Evolutionary conservation across 2,329 filamentous ascomycete genomes (phyloP).

Genomic region (Pezicula radicicola): DNA sequence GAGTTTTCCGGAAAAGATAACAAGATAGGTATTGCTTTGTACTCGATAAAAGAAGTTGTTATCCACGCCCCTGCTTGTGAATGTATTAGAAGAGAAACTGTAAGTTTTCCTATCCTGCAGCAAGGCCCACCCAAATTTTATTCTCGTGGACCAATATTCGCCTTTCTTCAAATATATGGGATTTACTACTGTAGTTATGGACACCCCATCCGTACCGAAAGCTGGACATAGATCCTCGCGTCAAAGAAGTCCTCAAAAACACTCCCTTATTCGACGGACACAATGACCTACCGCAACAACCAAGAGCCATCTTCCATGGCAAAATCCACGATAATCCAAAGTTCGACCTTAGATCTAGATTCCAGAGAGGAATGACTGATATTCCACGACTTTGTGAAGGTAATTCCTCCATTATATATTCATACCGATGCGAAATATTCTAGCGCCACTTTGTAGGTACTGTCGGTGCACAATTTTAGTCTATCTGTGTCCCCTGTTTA

Average conservation of each 20-base stretch:
- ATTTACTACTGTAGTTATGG: no score
- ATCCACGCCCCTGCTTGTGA: no score
- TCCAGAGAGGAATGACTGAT: constrained; percentile 25
- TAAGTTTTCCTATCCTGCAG: no score
- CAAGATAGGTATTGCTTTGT: no score
- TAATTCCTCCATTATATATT: constrained; percentile 10
- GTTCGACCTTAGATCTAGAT: constrained; percentile 30
- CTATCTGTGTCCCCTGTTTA: constrained; percentile 22
- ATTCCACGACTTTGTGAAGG: constrained; percentile 19
- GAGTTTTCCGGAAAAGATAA: no score
- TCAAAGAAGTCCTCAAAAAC: constrained; percentile 14
- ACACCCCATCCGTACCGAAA: background rate
- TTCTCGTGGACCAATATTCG: no score
- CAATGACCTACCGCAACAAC: constrained; percentile 26
- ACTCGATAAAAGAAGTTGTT: no score
- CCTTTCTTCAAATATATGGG: no score
- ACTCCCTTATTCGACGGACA: constrained; percentile 28
- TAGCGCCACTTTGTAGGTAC: constrained; percentile 14
- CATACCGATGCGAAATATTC: background rate
- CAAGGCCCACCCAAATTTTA: no score
- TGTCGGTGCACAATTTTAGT: constrained; percentile 27
- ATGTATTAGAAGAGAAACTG: no score
- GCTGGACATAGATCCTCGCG: constrained; percentile 2
- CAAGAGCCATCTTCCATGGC: constrained; percentile 15
- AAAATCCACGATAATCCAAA: constrained; percentile 22